Percentiles rank a stretch among this genome's conserved stretches.
These are phyloP conservation scores for Atkinsonella texensis DNA, from an alignment of 2,329 filamentous ascomycete species.

Conservation along the genomic window DNA sequence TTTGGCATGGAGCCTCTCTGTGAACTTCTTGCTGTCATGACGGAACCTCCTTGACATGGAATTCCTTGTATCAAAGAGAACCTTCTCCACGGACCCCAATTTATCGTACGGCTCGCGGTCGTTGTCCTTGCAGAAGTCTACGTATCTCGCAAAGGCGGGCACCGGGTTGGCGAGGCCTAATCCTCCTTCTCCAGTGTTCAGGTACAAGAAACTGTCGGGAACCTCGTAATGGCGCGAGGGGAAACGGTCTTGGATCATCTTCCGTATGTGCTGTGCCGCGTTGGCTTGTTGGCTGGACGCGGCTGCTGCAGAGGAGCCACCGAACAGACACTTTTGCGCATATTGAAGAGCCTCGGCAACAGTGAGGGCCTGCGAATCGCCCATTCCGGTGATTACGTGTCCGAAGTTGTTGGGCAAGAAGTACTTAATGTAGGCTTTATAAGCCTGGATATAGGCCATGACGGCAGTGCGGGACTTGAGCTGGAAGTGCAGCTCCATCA, in stretches of 20 bases:
- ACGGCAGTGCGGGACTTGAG: neutral
- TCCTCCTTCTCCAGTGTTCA: neutral
- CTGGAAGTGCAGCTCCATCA: neutral
- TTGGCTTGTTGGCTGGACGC: neutral
- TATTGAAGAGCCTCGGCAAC: neutral
- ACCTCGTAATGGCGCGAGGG: neutral
- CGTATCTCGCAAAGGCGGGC: neutral
- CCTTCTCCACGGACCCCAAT: neutral
- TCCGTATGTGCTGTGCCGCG: neutral
- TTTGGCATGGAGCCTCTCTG: neutral
- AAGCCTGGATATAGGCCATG: neutral
- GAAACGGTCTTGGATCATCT: neutral
- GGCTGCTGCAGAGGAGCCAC: too few species aligned
- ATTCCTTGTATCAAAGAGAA: neutral
- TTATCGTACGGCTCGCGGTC: neutral
- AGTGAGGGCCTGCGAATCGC: neutral
- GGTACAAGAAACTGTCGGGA: neutral
- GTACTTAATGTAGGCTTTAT: neutral
- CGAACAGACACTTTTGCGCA: neutral
- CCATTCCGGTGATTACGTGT: neutral
- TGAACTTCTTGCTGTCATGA: neutral
- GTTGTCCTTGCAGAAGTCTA: neutral
- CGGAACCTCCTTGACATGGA: neutral
- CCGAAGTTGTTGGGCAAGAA: neutral
- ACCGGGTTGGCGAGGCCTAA: neutral